These are phyloP conservation scores for Penicillium atrosanguineum DNA, from an alignment of 495 filamentous ascomycete species.

Conservation along the genomic window DNA sequence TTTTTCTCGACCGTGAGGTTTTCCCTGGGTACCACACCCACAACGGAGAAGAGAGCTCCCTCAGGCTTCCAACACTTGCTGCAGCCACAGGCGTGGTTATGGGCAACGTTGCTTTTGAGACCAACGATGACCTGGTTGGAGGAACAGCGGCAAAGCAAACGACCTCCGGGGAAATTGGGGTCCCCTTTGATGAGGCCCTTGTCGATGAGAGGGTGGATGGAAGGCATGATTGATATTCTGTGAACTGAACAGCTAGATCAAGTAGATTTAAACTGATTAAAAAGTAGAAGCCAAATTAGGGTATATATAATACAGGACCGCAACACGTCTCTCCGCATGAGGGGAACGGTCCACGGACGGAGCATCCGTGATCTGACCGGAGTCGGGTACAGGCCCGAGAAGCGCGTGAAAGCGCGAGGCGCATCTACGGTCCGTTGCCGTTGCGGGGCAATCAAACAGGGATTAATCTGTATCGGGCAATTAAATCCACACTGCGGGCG, in stretches of 20 bases:
- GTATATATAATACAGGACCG: background rate
- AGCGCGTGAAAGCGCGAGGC: too few species aligned
- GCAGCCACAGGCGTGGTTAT: constrained; percentile 66
- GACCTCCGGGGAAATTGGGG: constrained; percentile 50
- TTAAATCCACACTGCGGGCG: background rate
- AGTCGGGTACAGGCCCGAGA: background rate
- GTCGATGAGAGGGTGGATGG: constrained; percentile 59
- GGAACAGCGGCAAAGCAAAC: constrained; percentile 53
- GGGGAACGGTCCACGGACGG: background rate
- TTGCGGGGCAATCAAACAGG: constrained; percentile 2
- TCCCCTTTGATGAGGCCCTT: constrained; percentile 49
- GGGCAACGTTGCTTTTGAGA: constrained; percentile 50
- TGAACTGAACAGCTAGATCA: background rate
- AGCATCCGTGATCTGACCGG: background rate
- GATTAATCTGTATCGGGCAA: background rate
- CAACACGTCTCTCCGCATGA: constrained; percentile 1
- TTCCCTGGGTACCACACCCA: constrained; percentile 51
- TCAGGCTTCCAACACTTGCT: constrained; percentile 64
- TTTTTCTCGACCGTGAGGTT: constrained; percentile 48
- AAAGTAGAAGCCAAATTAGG: background rate
- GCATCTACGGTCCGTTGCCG: background rate
- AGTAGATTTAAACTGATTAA: background rate
- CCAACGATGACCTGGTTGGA: constrained; percentile 49
- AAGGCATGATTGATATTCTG: constrained; percentile 26
- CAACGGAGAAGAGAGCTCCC: constrained; percentile 57